Base-by-base conservation (phyloP, 495 filamentous ascomycete genomes). In the Lasiosphaeriaceae sp. region DNA sequence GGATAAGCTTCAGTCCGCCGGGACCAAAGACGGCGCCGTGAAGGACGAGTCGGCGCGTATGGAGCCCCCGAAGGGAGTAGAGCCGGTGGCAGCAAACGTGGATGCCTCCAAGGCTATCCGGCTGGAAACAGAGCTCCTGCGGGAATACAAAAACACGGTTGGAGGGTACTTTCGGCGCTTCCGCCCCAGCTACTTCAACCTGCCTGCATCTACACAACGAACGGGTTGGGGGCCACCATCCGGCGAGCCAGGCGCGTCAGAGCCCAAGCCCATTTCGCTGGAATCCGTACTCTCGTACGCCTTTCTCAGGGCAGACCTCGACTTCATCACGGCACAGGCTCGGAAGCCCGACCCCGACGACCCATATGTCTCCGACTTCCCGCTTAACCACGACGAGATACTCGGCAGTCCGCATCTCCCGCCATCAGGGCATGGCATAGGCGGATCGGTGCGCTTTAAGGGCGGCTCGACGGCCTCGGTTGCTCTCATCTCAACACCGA, bases 111-210 rank as follows among this genome's bases (percentile, higher is more conserved):
- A 79, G 47, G 81, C 82, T 3, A 65, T 80, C 49, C 74, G 84
- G 24, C 71, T 95, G 24, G 85, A 96, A 68, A 74, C 70, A 46
- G 73, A 75, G 11, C 80, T 98, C 12, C 75, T 97, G 3, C 70
- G 79, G n/a, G 82, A 82, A 41, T 98, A 95, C 87, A 86, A 83
- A 64, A 81, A 82, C 47, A 85, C 89, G 2, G 88, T 97, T 12
- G 94, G 95, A 26, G 94, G 94, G 29, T 98, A 98, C 71, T 98
- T 96, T 68, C 84, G 85, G 41, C 81, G 94, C 44, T 97, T 97
- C 74, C 83, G 83, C 58, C 92, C 94, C 11, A 80, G 83, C 52
- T 88, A 81, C 73, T 71, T 80, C 57, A 71, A 60, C 55, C 46
- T 78, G 52, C 64, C 70, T 2, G 37, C 34, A 51, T 19, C 24